phyloP scores from a whole-genome alignment of 192 early-diverging fungal genomes.

The Umbelopsis isabellina region DNA sequence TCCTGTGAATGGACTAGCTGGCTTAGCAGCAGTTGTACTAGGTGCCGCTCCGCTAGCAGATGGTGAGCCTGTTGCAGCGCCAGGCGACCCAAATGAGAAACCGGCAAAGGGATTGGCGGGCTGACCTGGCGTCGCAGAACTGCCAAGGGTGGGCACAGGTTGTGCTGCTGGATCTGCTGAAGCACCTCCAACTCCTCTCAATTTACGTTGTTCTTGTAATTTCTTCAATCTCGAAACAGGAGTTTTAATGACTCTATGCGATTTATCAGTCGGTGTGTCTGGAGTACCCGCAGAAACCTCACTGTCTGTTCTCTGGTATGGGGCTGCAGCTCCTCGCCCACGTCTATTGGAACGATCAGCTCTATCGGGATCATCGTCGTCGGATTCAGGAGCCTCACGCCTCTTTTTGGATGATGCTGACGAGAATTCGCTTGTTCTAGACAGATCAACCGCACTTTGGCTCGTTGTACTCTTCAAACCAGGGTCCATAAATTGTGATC shows the following conservation, averaged over 20 bases:
- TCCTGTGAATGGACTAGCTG: too few relatives aligned
- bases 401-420: slow-evolving; percentile 8
- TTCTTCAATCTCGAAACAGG: slow-evolving; percentile 17
- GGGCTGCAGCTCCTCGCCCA: neutral
- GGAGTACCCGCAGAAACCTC: neutral
- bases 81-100: slow-evolving; percentile 8
- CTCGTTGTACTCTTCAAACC: too few relatives aligned
- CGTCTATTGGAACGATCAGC: slow-evolving; percentile 10
- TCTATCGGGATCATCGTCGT: slow-evolving; percentile 14
- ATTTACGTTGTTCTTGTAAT: slow-evolving; percentile 10
- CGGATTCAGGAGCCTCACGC: slow-evolving; percentile 17
- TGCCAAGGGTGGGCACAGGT: neutral
- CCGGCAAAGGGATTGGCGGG: slow-evolving; percentile 9
- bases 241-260: slow-evolving; percentile 13
- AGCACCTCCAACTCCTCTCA: slow-evolving; percentile 4
- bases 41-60: neutral
- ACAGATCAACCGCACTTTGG: neutral
- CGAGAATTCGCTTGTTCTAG: neutral
- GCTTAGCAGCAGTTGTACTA: too few relatives aligned
- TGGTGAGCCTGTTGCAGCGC: neutral
- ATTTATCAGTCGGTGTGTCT: slow-evolving; percentile 2
- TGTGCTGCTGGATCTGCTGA: neutral
- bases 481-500: too few relatives aligned
- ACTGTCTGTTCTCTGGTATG: slow-evolving; percentile 2
- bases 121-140: neutral